Conservation (phyloP, 306 rosid species). For the Acmispon strigosus region DNA sequence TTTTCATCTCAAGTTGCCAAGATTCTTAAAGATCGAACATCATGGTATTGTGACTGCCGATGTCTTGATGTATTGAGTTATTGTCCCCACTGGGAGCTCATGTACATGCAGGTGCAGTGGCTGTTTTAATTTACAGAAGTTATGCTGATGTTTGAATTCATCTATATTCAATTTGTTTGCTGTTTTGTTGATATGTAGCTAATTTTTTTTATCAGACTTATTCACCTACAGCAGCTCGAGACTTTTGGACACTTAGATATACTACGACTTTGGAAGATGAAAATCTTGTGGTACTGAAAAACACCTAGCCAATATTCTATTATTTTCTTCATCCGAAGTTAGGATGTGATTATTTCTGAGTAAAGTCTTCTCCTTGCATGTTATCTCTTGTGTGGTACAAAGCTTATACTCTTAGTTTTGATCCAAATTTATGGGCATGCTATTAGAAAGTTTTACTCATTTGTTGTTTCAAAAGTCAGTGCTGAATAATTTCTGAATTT, state of each 20-base stretch:
- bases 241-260: slow-evolving; percentile 90
- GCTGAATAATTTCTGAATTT: neutral
- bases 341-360: too few species aligned
- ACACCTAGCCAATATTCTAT: neutral
- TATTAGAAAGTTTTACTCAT: neutral
- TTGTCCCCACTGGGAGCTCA: slow-evolving; percentile 77
- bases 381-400: neutral
- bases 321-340: neutral
- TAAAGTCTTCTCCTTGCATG: too few species aligned
- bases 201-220: slow-evolving; percentile 45
- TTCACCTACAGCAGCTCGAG: slow-evolving; percentile 97
- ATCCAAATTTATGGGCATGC: neutral
- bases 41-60: slow-evolving; percentile 96
- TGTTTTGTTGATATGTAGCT: neutral
- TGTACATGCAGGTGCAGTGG: slow-evolving; percentile 89
- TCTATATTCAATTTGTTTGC: neutral
- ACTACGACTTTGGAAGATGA: slow-evolving; percentile 89
- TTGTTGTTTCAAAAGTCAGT: neutral
- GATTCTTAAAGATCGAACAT: slow-evolving; percentile 83
- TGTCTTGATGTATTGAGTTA: slow-evolving; percentile 71
- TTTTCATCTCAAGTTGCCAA: slow-evolving; percentile 60
- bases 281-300: slow-evolving; percentile 81
- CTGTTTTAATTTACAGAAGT: too few species aligned
- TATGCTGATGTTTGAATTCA: neutral
- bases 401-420: neutral